Evolutionary conservation across 2,329 filamentous ascomycete genomes (phyloP).

Genomic region (Myriosclerotinia scirpicola): DNA sequence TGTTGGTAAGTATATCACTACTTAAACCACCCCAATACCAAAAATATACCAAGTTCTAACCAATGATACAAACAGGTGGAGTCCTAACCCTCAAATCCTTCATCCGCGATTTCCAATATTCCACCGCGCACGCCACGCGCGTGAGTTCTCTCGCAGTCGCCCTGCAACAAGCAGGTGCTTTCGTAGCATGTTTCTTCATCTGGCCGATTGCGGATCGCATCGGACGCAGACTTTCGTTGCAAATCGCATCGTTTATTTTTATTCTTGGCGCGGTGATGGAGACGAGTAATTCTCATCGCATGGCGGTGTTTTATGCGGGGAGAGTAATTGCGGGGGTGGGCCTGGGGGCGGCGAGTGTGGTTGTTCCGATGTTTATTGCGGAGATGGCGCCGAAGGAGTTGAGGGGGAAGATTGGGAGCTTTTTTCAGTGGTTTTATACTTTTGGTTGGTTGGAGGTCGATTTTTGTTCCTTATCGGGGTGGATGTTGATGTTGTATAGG

Average conservation of each 20-base stretch:
- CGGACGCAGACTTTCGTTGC: too few species aligned
- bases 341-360: slow-evolving; percentile 47
- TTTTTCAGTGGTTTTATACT: slow-evolving; percentile 44
- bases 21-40: too few species aligned
- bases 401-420: slow-evolving; percentile 42
- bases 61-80: neutral
- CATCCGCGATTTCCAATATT: slow-evolving; percentile 46
- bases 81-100: slow-evolving; percentile 42
- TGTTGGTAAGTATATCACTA: slow-evolving; percentile 32
- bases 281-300: slow-evolving; percentile 46
- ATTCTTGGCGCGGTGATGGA: slow-evolving; percentile 45
- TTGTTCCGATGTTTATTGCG: slow-evolving; percentile 46
- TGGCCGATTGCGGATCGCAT: too few species aligned
- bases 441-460: slow-evolving; percentile 38
- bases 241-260: slow-evolving; percentile 40
- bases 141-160: too few species aligned
- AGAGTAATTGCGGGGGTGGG: slow-evolving; percentile 50
- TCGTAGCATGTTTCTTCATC: slow-evolving; percentile 48
- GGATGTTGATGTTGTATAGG: neutral
- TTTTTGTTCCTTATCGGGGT: accelerated
- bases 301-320: slow-evolving; percentile 45
- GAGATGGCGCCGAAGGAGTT: slow-evolving; percentile 47
- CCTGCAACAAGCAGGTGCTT: slow-evolving; percentile 48
- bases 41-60: too few species aligned
- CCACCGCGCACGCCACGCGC: slow-evolving; percentile 35